A percentile compares a stretch with the other conserved stretches of the same genome.
These are phyloP conservation scores for Colletotrichum sp. DNA, from an alignment of 2,329 filamentous ascomycete genomes.

Conservation along the genomic window DNA sequence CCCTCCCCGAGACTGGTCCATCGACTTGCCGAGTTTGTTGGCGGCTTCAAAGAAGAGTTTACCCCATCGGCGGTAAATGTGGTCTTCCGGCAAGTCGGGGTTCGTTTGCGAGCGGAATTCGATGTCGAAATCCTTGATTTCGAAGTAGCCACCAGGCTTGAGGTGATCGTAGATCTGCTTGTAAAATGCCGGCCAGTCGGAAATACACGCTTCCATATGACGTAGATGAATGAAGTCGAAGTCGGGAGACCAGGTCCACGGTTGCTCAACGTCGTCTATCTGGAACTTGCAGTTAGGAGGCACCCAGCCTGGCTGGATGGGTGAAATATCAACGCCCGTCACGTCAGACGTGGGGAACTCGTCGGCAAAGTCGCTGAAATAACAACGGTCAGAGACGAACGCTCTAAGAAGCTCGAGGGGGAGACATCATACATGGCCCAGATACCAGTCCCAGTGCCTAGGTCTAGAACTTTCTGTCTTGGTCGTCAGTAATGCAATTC, in stretches of 20 bases:
- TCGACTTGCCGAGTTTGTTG: conserved; percentile 27
- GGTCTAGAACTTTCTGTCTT: not conserved
- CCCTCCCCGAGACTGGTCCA: not conserved
- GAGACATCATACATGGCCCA: not conserved
- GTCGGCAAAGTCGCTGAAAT: conserved; percentile 43
- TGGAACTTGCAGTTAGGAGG: conserved; percentile 60
- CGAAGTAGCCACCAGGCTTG: conserved; percentile 47
- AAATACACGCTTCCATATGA: conserved; percentile 55
- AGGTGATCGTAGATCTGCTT: conserved; percentile 51
- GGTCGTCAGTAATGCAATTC: not conserved
- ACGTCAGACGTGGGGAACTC: conserved; percentile 47
- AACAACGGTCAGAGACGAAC: not conserved
- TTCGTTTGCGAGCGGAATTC: conserved; percentile 13
- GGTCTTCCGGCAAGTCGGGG: conserved; percentile 25
- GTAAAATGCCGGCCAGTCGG: conserved; percentile 56
- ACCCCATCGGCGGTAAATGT: conserved; percentile 33
- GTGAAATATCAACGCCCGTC: conserved; percentile 60
- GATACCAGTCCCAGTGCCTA: conserved; percentile 2
- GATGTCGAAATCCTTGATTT: conserved; percentile 36
- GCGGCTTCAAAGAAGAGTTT: conserved; percentile 30
- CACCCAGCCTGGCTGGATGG: conserved; percentile 60
- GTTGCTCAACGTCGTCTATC: conserved; percentile 64
- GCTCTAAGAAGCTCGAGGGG: not conserved
- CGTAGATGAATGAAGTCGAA: conserved; percentile 66
- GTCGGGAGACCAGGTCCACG: conserved; percentile 49